Evolutionary conservation across 2,329 filamentous ascomycete genomes (phyloP).

Genomic region (Chalaropsis thielavioides): DNA sequence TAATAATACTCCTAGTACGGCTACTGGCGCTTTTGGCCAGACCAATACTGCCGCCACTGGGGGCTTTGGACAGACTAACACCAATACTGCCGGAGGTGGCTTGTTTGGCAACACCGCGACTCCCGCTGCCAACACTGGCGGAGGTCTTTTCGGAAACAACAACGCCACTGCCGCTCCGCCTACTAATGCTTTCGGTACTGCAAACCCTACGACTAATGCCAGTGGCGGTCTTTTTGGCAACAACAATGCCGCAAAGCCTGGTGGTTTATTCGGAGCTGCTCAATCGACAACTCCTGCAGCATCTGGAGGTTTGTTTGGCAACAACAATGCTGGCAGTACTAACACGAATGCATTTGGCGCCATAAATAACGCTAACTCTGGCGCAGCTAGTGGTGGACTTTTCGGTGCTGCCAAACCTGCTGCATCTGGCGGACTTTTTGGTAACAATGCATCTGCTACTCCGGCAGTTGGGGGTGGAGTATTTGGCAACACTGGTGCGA

Average conservation of each 20-base stretch:
- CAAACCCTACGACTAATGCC: conserved; percentile 19
- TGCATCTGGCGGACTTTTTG: conserved; percentile 29
- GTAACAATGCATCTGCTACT: conserved; percentile 27
- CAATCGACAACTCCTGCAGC: conserved; percentile 18
- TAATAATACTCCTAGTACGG: conserved; percentile 22
- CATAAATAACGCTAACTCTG: conserved; percentile 16
- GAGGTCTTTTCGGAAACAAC: conserved; percentile 33
- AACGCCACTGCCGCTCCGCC: conserved; percentile 11
- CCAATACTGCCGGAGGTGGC: conserved; percentile 18
- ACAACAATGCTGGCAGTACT: conserved; percentile 20
- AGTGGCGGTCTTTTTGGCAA: conserved; percentile 29
- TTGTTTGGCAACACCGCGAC: conserved; percentile 17
- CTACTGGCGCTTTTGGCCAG: conserved; percentile 20
- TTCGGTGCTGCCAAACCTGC: conserved; percentile 29
- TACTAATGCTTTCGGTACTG: conserved; percentile 29
- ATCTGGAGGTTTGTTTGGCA: conserved; percentile 34
- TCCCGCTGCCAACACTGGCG: conserved; percentile 23
- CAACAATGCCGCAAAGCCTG: conserved; percentile 28
- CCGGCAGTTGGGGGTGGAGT: conserved; percentile 23
- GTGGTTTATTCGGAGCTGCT: conserved; percentile 36
- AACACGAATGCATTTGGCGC: conserved; percentile 29
- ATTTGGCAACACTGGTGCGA: conserved; percentile 26
- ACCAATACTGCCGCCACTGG: conserved; percentile 23
- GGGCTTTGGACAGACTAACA: conserved; percentile 23
- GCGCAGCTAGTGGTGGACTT: conserved; percentile 23